Evolutionary conservation across 1,284 basidiomycete genomes (phyloP), one percentile per base, ranked within the genome.

Genomic region (Sporisorium sorghi): DNA sequence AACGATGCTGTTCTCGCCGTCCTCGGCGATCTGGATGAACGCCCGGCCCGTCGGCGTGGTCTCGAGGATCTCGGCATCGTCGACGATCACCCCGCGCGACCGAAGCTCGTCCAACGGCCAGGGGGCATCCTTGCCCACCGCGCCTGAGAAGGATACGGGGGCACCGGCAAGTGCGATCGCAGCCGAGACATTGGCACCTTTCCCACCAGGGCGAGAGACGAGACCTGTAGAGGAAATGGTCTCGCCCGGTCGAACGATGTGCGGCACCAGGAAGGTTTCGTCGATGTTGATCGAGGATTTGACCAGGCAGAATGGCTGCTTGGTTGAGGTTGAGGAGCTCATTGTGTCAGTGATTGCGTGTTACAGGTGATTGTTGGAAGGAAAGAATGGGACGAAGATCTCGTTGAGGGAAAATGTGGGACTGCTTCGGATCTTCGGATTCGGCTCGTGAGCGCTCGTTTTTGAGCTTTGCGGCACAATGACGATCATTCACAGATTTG

Each of bases 1-100:
- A 4, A 84, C 80, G 55, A 84, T 84, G 35, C 71, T 74, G 65
- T 84, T 84, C 59, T 84, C 83, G 9, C 83, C 83, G 57, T 83
- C 81, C 32, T 67, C 66, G 14, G 68, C 70, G 40, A 83, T 79
- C 62, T 84, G 83, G 52, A 84, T 84, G 48, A 83, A 81, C 4
- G 83, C 83, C 24, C 81, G 60, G 7, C 83, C 83, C 11, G 83
- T 83, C 3, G 78, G 77, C 9, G 48, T 54, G 19, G 66, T 67
- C 17, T 76, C 58, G 6, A 77, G 67, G 21, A 73, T 61, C 43
- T 73, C 62, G 23, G 82, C 72, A 10, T 46, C 51, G 15, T 67
- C 46, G 3, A 50, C 62, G 37, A 77, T 60, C n/a, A 84, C 83
- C 17, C 63, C 51, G 39, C 76, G 65, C 46, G 73, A 61, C 23